Evolutionary conservation across 345 rosid species (phyloP).

Genomic region (Theobroma cacao): DNA sequence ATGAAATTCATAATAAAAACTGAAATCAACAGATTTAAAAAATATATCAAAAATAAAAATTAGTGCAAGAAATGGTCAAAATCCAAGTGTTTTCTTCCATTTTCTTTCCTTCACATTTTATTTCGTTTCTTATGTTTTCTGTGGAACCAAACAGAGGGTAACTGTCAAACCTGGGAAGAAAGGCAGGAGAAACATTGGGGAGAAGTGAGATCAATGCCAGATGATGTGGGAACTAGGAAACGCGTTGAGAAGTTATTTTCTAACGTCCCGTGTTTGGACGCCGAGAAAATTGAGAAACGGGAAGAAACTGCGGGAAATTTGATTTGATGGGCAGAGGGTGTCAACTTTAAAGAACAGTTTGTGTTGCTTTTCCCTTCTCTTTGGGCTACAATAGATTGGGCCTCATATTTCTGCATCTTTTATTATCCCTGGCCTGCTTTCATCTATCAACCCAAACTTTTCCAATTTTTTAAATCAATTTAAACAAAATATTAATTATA

Average conservation of each 20-base stretch:
- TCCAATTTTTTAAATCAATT: too few species aligned
- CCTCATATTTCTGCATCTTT: too few species aligned
- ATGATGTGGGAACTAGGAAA: not conserved
- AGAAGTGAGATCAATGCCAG: not conserved
- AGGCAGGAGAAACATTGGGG: not conserved
- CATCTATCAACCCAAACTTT: too few species aligned
- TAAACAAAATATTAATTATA: too few species aligned
- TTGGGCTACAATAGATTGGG: too few species aligned
- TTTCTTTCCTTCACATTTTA: not conserved
- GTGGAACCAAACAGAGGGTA: not conserved
- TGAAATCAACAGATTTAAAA: too few species aligned
- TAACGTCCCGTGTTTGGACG: not conserved
- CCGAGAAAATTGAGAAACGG: not conserved
- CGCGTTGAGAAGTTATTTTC: not conserved
- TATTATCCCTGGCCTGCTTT: too few species aligned
- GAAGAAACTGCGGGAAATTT: not conserved
- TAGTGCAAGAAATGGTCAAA: not conserved
- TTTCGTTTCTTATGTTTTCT: not conserved
- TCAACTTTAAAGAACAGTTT: too few species aligned
- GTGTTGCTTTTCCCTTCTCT: too few species aligned
- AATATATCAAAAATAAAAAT: not conserved
- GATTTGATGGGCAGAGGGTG: too few species aligned
- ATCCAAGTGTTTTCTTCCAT: too few species aligned
- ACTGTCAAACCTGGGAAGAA: not conserved
- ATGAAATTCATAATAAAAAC: too few species aligned